Base-by-base conservation (phyloP, 371 early-diverging fungal species). In the Rhizopus delemar region DNA sequence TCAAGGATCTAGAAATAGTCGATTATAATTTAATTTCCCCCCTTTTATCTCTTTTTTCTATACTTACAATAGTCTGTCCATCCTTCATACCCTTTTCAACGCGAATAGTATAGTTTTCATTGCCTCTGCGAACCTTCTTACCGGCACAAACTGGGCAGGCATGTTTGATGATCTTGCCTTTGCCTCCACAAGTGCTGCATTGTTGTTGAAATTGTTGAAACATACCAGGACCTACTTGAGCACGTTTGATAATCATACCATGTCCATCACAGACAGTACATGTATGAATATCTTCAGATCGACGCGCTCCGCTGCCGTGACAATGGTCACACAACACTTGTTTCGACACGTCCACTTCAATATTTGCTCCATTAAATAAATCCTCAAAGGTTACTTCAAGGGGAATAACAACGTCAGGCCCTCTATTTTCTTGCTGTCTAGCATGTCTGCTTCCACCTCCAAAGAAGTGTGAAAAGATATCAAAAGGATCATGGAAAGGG, bases 261-360 rank as follows among this genome's bases (percentile, higher is more conserved):
- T 80, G 80, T 15, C 98, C 98, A 28, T 80, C 66, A 69, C 98
- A 98, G 2, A 62, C 63, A 9, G 66, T 29, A 72, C 98, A 98
- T 4, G 84, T 91, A 41, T 86, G 82, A 11, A 97, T 86, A 66
- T 96, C 93, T 41, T 92, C 89, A 3, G 87, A 79, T 8, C 79
- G 76, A 57, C 93, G 88, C 0, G 97, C 99, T 22, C 99, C 99
- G 13, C 87, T 84, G 29, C 99, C 99, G 63, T 90, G 82, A 77
- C 99, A 98, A 53, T 92, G 86, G 12, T 91, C 84, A 70, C 99
- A 98, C 9, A 97, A 74, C n/a, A 90, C 82, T 74, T 96, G 95
- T 69, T 94, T 94, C 38, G 93, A 89, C 22, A 98, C 77, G 61
- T 97, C 98, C 6, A 94, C 59, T 51, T 98, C 95, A 53, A 95